A percentile compares a stretch with the other conserved stretches of the same genome.
Evolutionary conservation across 495 filamentous ascomycete species (phyloP).

Genomic region (Apiosordaria backusii): DNA sequence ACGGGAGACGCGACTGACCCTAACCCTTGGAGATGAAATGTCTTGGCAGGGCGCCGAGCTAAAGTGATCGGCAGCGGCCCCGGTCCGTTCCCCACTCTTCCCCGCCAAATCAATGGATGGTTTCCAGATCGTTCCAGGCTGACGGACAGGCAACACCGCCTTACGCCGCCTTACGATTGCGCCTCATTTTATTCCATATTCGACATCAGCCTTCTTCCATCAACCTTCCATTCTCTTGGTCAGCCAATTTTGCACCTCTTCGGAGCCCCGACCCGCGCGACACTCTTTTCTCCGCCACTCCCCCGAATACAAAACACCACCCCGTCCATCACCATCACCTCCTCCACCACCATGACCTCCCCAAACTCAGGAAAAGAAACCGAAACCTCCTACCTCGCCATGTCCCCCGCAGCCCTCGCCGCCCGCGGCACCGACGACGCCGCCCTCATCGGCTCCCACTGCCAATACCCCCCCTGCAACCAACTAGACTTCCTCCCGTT

Average conservation of each 20-base stretch:
- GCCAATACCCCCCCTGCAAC: constrained; percentile 85
- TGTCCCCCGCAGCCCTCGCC: constrained; percentile 54
- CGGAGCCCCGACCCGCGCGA: background rate
- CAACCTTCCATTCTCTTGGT: constrained; percentile 13
- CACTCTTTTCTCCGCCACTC: constrained; percentile 18
- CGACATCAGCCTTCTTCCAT: constrained; percentile 3
- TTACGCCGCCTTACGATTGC: background rate
- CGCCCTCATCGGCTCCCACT: constrained; percentile 83
- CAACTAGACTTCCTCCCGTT: constrained; percentile 97
- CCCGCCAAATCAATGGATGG: constrained; percentile 9
- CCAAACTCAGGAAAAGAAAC: constrained; percentile 33
- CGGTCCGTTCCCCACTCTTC: background rate
- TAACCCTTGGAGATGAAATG: constrained; percentile 5
- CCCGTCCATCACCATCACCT: constrained; percentile 39
- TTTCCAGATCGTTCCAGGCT: constrained; percentile 24
- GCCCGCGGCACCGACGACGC: constrained; percentile 69
- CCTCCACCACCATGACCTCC: constrained; percentile 44
- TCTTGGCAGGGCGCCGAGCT: constrained; percentile 13
- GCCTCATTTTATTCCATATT: background rate
- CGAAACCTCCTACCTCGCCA: constrained; percentile 48
- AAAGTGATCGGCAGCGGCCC: constrained; percentile 9
- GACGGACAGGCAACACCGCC: constrained; percentile 15
- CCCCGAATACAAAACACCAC: constrained; percentile 1
- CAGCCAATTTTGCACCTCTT: constrained; percentile 4
- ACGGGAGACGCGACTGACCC: constrained; percentile 1